A percentile compares a stretch with the other conserved stretches of the same genome.
These are phyloP conservation scores for Penicillium parvum DNA, from an alignment of 495 filamentous ascomycete species.

Conservation along the genomic window DNA sequence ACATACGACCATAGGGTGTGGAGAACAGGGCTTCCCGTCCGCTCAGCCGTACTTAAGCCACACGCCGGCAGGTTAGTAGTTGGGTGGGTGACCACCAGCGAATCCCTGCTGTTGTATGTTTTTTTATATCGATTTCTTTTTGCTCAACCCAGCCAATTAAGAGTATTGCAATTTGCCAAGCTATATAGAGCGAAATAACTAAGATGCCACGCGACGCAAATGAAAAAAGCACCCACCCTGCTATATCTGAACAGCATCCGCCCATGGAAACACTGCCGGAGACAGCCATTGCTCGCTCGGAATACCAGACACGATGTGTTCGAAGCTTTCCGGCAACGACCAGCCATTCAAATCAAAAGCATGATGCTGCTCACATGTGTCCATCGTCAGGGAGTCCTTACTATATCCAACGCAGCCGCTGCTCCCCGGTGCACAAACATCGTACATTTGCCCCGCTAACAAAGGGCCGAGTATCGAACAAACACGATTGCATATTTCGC, in stretches of 20 bases:
- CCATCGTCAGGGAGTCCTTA: neutral
- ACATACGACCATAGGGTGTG: no score
- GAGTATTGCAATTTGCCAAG: no score
- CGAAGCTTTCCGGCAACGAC: neutral
- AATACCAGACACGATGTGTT: neutral
- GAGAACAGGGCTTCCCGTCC: no score
- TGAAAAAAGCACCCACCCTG: neutral
- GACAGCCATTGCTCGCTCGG: slow-evolving; percentile 2
- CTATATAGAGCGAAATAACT: no score
- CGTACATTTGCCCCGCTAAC: neutral
- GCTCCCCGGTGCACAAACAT: neutral
- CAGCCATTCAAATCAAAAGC: neutral
- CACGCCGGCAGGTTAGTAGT: no score
- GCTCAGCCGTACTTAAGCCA: no score
- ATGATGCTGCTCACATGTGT: neutral
- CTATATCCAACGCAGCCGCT: neutral
- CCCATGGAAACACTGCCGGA: slow-evolving; percentile 1
- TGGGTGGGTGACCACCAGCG: no score
- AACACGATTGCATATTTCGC: slow-evolving; percentile 1
- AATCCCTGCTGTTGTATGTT: no score
- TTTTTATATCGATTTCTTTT: no score
- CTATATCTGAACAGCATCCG: neutral
- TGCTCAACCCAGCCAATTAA: no score
- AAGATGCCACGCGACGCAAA: no score
- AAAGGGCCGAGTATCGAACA: slow-evolving; percentile 1